These are phyloP conservation scores for Fraxinus baroniana DNA, from an alignment of 305 asterid genomes.

Conservation along the genomic window DNA sequence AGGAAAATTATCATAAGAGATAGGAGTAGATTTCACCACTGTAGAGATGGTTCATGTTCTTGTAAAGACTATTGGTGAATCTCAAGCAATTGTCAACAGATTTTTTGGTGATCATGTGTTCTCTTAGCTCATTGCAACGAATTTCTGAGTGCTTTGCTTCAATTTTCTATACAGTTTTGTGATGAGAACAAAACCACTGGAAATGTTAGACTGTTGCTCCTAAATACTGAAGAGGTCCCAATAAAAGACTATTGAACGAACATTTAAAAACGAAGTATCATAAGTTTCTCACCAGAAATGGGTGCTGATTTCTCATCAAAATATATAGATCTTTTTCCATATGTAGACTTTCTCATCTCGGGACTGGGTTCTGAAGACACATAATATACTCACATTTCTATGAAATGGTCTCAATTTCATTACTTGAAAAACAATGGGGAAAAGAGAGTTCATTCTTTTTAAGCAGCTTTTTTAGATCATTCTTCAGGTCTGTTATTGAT, in stretches of 20 bases:
- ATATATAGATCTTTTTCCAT: not conserved
- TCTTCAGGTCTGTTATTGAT: not conserved
- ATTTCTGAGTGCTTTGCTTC: not conserved
- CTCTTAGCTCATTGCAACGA: not conserved
- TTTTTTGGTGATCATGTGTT: not conserved
- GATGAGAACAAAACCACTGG: not conserved
- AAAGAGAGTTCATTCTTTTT: not conserved
- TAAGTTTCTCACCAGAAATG: conserved; percentile 20
- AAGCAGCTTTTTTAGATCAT: not conserved
- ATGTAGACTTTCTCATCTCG: not conserved
- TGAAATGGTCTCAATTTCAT: not conserved
- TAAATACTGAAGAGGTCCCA: not conserved
- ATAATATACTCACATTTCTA: not conserved
- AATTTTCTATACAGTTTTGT: not conserved
- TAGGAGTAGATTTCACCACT: conserved; percentile 66
- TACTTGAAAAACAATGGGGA: not conserved
- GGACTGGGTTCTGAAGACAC: not conserved
- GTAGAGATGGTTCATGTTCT: conserved; percentile 58
- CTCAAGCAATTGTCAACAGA: not conserved
- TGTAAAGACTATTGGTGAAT: conserved; percentile 70
- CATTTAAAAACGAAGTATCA: not conserved
- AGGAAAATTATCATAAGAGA: conserved; percentile 65
- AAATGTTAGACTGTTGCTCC: not conserved
- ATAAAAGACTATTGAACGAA: not conserved
- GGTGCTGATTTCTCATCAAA: conserved; percentile 1